These are phyloP conservation scores for Ustilago loliicola DNA, from an alignment of 1,284 basidiomycete species.

Conservation along the genomic window DNA sequence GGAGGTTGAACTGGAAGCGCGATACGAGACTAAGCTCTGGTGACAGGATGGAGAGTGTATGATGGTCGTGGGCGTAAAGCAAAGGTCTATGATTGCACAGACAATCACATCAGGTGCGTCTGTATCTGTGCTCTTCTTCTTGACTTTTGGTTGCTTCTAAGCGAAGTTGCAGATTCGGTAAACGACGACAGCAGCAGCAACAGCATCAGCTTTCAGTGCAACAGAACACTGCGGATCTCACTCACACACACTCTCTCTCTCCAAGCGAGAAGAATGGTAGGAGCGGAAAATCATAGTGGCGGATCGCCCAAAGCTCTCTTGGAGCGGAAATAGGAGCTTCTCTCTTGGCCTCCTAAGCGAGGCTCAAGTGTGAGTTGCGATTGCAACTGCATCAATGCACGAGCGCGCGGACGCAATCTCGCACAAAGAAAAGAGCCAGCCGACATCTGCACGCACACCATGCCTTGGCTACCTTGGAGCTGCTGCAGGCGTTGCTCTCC, in stretches of 20 bases:
- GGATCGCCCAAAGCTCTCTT: background rate
- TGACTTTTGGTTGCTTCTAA: background rate
- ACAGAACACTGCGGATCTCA: background rate
- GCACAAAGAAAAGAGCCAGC: too few relatives aligned
- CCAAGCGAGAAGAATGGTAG: background rate
- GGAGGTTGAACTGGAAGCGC: too few relatives aligned
- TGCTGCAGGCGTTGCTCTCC: too few relatives aligned
- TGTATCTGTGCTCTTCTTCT: background rate
- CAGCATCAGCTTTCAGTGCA: too few relatives aligned
- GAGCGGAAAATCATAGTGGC: background rate
- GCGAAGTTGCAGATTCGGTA: background rate
- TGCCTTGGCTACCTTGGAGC: background rate
- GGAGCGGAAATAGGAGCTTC: background rate
- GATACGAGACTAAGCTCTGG: too few relatives aligned
- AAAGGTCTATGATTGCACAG: background rate
- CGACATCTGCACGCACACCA: background rate
- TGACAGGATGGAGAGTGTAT: background rate
- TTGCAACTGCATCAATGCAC: background rate
- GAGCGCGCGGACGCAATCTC: background rate
- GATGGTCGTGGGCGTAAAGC: slow-evolving; percentile 1
- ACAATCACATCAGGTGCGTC: background rate
- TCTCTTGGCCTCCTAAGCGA: background rate
- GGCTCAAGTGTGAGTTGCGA: background rate
- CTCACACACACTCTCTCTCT: background rate
- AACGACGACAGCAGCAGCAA: too few relatives aligned